Base-by-base conservation (phyloP, 2,329 filamentous ascomycete species). In the Aspergillus carbonarius region DNA sequence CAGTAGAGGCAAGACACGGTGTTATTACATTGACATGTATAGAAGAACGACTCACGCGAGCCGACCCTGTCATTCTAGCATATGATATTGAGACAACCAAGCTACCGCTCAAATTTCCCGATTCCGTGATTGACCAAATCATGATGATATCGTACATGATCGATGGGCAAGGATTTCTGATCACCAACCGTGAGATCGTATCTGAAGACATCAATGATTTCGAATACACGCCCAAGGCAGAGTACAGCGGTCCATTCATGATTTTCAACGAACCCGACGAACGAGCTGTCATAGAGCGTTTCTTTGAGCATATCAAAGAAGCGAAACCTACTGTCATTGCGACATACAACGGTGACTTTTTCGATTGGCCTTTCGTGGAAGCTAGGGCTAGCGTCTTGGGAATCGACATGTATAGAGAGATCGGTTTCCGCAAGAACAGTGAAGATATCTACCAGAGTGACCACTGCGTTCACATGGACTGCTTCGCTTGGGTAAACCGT, bases 131-230 rank as follows among this genome's bases (percentile, higher is more conserved):
- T 63, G 95, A 99, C 77, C 93, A 96, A 74, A 89, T 99, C 71
- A 99, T 99, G 93, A 99, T 99, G 95, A 93, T 99, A 74, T 99
- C 96, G 32, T 99, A 99, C 80, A 99, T 99, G 96, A 98, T 99
- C 69, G 95, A 99, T 68, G 96, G 95, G 0, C 93, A 96, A 76
- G 95, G 95, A 4, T 99, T 98, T 68, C 82, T 99, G 35, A 98
- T 99, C 75, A 99, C 95, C 5, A 99, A 99, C 72, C 87, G 96
- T 69, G 93, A 98, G 72, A 96, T 99, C 60, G 92, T 99, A 9
- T 96, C 93, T 0, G 93, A 99, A 75, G 93, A 99, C 70, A 99
- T 99, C 73, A 84, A 88, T 58, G 95, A 99, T 73, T 99, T 99
- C 70, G 96, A 99, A 70, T 99, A 99, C 74, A 99, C 95, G 0